Evolutionary conservation across 2,329 filamentous ascomycete species (phyloP).

Genomic region (Epichloe aotearoae): DNA sequence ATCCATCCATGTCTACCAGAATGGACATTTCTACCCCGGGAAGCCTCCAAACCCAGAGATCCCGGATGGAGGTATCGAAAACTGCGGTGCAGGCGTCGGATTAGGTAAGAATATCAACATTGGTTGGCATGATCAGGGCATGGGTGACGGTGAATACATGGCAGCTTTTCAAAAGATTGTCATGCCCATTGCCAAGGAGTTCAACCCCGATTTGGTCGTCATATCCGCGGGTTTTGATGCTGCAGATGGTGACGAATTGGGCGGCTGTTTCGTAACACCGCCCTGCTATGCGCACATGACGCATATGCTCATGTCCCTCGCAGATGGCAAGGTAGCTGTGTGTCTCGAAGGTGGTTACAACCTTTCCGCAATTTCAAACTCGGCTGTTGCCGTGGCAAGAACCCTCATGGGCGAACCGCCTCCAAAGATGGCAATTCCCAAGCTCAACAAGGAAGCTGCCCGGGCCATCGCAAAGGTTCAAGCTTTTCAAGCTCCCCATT

Average conservation of each 20-base stretch:
- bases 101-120: slow-evolving; percentile 54
- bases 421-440: slow-evolving; percentile 41
- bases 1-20: slow-evolving; percentile 78
- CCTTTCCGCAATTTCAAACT: slow-evolving; percentile 79
- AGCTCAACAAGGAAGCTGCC: slow-evolving; percentile 43
- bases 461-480: slow-evolving; percentile 45
- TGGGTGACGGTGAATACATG: slow-evolving; percentile 95
- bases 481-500: slow-evolving; percentile 55
- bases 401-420: slow-evolving; percentile 95
- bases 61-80: slow-evolving; percentile 48
- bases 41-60: slow-evolving; percentile 42
- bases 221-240: slow-evolving; percentile 95
- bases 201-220: slow-evolving; percentile 87
- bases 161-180: slow-evolving; percentile 91
- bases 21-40: slow-evolving; percentile 76
- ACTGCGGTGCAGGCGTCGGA: slow-evolving; percentile 41
- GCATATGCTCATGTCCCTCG: slow-evolving; percentile 95
- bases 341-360: slow-evolving; percentile 97
- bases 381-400: slow-evolving; percentile 77
- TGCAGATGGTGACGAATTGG: slow-evolving; percentile 82
- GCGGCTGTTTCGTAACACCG: slow-evolving; percentile 84
- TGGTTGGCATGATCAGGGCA: slow-evolving; percentile 55
- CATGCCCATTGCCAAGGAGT: slow-evolving; percentile 91
- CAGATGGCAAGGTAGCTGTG: slow-evolving; percentile 77
- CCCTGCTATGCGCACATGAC: slow-evolving; percentile 96